Evolutionary conservation across 2,329 filamentous ascomycete genomes (phyloP).

Genomic region (Verticillium albo-atrum): DNA sequence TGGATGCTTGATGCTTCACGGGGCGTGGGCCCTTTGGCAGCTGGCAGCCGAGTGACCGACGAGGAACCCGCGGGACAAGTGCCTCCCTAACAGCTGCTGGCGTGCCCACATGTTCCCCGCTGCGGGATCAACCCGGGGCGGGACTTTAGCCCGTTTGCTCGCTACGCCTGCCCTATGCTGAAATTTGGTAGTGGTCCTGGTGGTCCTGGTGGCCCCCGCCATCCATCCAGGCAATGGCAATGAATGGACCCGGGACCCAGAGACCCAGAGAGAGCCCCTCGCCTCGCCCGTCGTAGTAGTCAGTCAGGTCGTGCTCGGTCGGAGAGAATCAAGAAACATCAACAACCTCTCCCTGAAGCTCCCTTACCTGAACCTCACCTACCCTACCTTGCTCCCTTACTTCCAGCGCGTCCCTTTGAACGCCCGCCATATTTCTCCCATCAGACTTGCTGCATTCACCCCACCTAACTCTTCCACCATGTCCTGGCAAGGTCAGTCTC

Average conservation of each 20-base stretch:
- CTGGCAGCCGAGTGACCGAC: neutral
- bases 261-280: neutral
- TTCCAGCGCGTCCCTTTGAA: neutral
- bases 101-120: neutral
- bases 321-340: neutral
- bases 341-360: neutral
- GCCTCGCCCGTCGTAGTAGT: neutral
- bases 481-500: constrained; percentile 68
- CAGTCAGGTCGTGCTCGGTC: neutral
- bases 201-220: neutral
- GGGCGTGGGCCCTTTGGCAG: too few relatives aligned
- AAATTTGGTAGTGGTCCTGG: neutral
- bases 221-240: too few relatives aligned
- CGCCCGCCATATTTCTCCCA: neutral
- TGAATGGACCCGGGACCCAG: too few relatives aligned
- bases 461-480: constrained; percentile 39
- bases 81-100: neutral
- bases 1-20: too few relatives aligned
- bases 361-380: too few relatives aligned
- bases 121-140: neutral
- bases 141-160: neutral
- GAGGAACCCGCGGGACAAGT: neutral
- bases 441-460: neutral
- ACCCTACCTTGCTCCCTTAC: neutral
- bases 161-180: neutral